Conservation (phyloP, 2,329 filamentous ascomycete genomes). For the Fusarium verrucosum region DNA sequence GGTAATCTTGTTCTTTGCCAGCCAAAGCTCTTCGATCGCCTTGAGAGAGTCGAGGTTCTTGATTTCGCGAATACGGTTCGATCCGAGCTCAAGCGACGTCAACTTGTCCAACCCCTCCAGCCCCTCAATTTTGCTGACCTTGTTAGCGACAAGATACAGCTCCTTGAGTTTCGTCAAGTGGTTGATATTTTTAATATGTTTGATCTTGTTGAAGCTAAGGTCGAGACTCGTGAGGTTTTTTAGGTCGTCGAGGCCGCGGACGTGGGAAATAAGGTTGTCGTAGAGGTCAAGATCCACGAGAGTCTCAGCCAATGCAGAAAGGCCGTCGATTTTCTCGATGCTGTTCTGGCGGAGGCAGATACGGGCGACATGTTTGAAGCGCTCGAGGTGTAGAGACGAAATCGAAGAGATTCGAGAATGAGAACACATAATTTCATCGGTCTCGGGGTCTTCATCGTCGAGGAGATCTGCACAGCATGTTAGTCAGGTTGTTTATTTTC, state of each 20-base stretch:
- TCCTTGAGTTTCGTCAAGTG: slow-evolving; percentile 82
- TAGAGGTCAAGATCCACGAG: slow-evolving; percentile 92
- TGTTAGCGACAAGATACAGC: slow-evolving; percentile 93
- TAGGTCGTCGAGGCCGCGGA: slow-evolving; percentile 83
- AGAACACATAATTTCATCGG: slow-evolving; percentile 86
- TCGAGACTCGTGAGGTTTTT: slow-evolving; percentile 81
- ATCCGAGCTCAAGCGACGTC: slow-evolving; percentile 87
- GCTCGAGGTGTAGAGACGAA: slow-evolving; percentile 78
- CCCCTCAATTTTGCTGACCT: slow-evolving; percentile 87
- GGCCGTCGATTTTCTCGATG: slow-evolving; percentile 81
- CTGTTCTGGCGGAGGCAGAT: slow-evolving; percentile 93
- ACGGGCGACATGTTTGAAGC: slow-evolving; percentile 79
- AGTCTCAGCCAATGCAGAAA: slow-evolving; percentile 70
- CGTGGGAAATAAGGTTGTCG: slow-evolving; percentile 91
- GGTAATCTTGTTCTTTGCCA: slow-evolving; percentile 96
- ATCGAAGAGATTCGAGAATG: slow-evolving; percentile 87
- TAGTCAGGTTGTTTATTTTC: slow-evolving; percentile 16
- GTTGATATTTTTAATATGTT: slow-evolving; percentile 90
- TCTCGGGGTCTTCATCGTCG: slow-evolving; percentile 67
- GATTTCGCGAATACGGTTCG: slow-evolving; percentile 90
- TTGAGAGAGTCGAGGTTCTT: slow-evolving; percentile 81
- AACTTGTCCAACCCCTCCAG: slow-evolving; percentile 79
- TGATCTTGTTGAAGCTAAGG: slow-evolving; percentile 98
- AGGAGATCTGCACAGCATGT: slow-evolving; percentile 61
- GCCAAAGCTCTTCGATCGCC: slow-evolving; percentile 88